Evolutionary conservation across 192 early-diverging fungal species (phyloP), one percentile per base, ranked within the genome.

Genomic region (Entomortierella chlamydospora): DNA sequence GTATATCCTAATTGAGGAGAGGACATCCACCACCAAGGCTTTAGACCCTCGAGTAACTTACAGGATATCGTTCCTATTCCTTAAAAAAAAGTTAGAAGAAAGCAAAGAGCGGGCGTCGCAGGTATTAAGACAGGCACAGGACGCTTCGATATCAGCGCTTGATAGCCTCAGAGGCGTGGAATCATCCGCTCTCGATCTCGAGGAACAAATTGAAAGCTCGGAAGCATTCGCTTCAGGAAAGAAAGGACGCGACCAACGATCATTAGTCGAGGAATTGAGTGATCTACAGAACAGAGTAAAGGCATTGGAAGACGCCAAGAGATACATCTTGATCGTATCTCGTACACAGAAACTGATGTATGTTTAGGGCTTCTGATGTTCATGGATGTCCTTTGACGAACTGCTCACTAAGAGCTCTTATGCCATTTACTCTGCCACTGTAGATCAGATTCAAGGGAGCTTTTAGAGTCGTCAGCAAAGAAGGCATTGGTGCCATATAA

Each of bases 311-410:
- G 71, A 72, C 17, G 79, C 83, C 1, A 84, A 84, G 47, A 45
- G 54, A 28, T 87, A 89, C 43, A 69, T 87, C 9, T 72, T 82
- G 13, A 79, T 82, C 20, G 50, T 89, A 6, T 66, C 84, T 1
- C 73, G 79, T 1, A 68, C 81, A 6, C 76, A 84, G 33, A 61
- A 85, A 43, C 61, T 87, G 10, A 82, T 84, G 87, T 87, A 51
- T 31, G 33, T 43, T 18, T 22, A 10, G 25, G 31, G 37, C 9
- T 42, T 47, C 0, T 9, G 6, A 5, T 29, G 2, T 20, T 7
- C 57, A 10, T 52, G n/a, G 2, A 54, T 39, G 9, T 59, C 53
- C 30, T 9, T 41, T 47, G 12, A 20, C 2, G 15, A 47, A 31
- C 28, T 60, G 10, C n/a, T 22, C 17, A n/a, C 20, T 10, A 54